Percentiles rank a stretch among this genome's conserved stretches.
Conservation (phyloP, 768 basidiomycete genomes). For the Collybiopsis luxurians region DNA sequence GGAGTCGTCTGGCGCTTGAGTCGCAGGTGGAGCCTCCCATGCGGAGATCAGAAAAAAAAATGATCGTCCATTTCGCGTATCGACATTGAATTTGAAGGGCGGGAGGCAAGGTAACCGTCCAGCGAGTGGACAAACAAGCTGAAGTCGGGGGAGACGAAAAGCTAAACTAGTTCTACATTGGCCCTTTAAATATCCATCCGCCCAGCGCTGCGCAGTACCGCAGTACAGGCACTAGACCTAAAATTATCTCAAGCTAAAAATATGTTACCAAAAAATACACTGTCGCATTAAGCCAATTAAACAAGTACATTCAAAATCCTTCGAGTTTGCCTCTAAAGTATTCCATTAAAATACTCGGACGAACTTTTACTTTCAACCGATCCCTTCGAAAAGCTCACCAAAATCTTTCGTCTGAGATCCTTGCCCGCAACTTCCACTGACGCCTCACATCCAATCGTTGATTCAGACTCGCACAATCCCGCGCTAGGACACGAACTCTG, state of each 20-base stretch:
- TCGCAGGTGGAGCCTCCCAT: too few species aligned
- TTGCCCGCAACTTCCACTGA: slow-evolving; percentile 11
- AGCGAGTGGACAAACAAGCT: too few species aligned
- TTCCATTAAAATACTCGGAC: slow-evolving; percentile 20
- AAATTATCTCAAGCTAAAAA: neutral
- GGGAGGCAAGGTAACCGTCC: too few species aligned
- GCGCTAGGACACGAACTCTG: neutral
- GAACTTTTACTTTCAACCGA: slow-evolving; percentile 10
- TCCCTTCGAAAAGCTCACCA: slow-evolving; percentile 25
- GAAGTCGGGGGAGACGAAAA: too few species aligned
- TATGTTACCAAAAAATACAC: too few species aligned
- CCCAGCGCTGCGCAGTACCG: neutral
- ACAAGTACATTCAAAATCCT: neutral
- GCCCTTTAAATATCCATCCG: too few species aligned
- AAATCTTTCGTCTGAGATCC: slow-evolving; percentile 33
- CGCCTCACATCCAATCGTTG: slow-evolving; percentile 3
- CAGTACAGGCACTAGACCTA: neutral
- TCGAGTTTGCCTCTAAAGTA: slow-evolving; percentile 12
- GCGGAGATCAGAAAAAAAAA: too few species aligned
- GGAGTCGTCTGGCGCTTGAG: too few species aligned
- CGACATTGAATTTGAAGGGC: too few species aligned
- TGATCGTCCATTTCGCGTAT: too few species aligned
- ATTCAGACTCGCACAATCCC: slow-evolving; percentile 2
- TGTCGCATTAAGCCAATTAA: too few species aligned
- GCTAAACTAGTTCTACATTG: too few species aligned